These are phyloP conservation scores for Brasenia schreberi DNA, from an alignment of 164 flowering plant species.

Conservation along the genomic window DNA sequence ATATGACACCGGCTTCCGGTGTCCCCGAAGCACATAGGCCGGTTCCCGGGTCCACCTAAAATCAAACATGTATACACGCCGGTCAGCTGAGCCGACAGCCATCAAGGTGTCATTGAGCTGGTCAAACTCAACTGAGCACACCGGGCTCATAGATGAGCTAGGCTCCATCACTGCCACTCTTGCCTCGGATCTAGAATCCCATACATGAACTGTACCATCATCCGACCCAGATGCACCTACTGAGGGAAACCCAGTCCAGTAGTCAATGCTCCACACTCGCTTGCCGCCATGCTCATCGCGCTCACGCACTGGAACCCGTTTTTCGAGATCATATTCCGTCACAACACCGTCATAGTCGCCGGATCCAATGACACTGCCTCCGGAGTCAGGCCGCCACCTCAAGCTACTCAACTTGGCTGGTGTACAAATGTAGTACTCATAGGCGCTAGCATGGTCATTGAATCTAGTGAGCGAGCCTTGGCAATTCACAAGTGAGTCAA, in stretches of 20 bases:
- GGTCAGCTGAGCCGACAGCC: conserved; percentile 52
- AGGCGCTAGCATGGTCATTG: conserved; percentile 24
- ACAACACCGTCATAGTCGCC: conserved; percentile 78
- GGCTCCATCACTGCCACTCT: conserved; percentile 33
- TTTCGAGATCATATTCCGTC: conserved; percentile 56
- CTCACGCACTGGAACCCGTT: conserved; percentile 36
- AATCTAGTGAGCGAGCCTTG: neutral
- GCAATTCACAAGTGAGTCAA: conserved; percentile 5
- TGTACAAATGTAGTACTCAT: conserved; percentile 41
- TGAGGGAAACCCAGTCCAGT: conserved; percentile 23
- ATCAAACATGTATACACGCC: conserved; percentile 41
- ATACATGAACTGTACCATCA: conserved; percentile 57
- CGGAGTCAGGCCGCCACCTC: conserved; percentile 44
- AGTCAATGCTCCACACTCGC: conserved; percentile 67
- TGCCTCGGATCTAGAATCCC: conserved; percentile 49
- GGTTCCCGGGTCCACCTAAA: conserved; percentile 25
- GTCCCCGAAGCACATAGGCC: conserved; percentile 30
- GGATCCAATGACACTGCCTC: conserved; percentile 30
- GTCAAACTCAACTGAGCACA: conserved; percentile 58
- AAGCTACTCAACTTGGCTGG: conserved; percentile 74
- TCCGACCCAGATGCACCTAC: conserved; percentile 66
- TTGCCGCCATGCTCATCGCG: conserved; percentile 76
- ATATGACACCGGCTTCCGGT: conserved; percentile 45
- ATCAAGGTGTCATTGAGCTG: conserved; percentile 29
- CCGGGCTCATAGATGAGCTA: conserved; percentile 22